phyloP scores from a whole-genome alignment of 2,329 filamentous ascomycete species.

The Stachybotrys echinatus region DNA sequence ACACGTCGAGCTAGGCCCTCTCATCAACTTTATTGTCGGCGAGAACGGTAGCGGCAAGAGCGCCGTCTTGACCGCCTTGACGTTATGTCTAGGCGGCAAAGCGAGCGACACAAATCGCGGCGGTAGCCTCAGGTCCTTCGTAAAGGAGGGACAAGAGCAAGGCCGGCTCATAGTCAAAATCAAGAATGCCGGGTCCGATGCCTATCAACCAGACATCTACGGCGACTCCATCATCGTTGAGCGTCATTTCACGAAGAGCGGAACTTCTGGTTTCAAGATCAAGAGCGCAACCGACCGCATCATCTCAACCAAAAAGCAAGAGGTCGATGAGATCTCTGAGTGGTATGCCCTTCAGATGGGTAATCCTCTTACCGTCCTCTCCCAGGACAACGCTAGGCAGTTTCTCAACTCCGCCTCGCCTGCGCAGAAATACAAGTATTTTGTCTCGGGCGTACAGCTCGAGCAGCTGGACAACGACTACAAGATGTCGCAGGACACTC shows the following conservation, averaged over 20 bases:
- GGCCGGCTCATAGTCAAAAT: slow-evolving; percentile 76
- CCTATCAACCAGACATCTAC: slow-evolving; percentile 77
- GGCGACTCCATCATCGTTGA: slow-evolving; percentile 87
- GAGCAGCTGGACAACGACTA: slow-evolving; percentile 93
- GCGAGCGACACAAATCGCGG: slow-evolving; percentile 90
- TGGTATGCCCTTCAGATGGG: slow-evolving; percentile 92
- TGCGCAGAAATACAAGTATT: slow-evolving; percentile 90
- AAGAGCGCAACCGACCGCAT: slow-evolving; percentile 66
- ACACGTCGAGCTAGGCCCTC: slow-evolving; percentile 77
- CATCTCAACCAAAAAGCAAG: slow-evolving; percentile 77
- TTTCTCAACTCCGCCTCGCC: slow-evolving; percentile 84
- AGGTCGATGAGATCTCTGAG: slow-evolving; percentile 89
- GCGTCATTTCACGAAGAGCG: slow-evolving; percentile 72
- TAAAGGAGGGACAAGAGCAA: slow-evolving; percentile 81
- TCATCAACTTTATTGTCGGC: slow-evolving; percentile 97
- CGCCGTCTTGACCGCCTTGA: slow-evolving; percentile 87
- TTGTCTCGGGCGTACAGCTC: slow-evolving; percentile 88
- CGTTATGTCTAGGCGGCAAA: slow-evolving; percentile 90
- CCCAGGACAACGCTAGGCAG: slow-evolving; percentile 89
- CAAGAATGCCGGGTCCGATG: slow-evolving; percentile 82
- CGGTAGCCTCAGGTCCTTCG: slow-evolving; percentile 80
- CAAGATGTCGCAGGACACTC: slow-evolving; percentile 69
- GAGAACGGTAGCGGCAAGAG: slow-evolving; percentile 98
- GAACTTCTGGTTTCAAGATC: slow-evolving; percentile 79
- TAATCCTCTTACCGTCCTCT: slow-evolving; percentile 92